phyloP scores from a whole-genome alignment of 768 basidiomycete genomes.

The Tricholoma terreum region DNA sequence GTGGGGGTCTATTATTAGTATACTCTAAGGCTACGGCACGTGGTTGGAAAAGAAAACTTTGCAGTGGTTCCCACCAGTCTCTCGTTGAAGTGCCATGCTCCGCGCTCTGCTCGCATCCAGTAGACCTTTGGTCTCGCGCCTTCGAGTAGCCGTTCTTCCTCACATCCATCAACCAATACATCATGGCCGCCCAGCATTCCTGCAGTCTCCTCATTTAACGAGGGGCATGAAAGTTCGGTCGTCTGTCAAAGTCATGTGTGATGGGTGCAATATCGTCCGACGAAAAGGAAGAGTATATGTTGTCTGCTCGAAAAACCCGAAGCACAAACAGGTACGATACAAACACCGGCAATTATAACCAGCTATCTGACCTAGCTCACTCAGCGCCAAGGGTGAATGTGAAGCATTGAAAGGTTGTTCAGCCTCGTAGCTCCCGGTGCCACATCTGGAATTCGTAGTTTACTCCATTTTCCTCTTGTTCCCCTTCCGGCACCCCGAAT shows the following conservation, averaged over 20 bases:
- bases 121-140: slow-evolving; percentile 57
- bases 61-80: background rate
- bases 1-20: no score
- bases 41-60: slow-evolving; percentile 11
- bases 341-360: background rate
- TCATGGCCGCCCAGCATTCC: slow-evolving; percentile 21
- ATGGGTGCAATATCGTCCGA: slow-evolving; percentile 85
- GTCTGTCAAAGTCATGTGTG: slow-evolving; percentile 92
- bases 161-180: slow-evolving; percentile 29
- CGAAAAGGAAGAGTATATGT: slow-evolving; percentile 91
- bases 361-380: slow-evolving; percentile 12
- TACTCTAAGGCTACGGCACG: no score
- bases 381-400: slow-evolving; percentile 63
- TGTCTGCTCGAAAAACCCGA: slow-evolving; percentile 90
- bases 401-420: background rate
- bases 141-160: slow-evolving; percentile 35
- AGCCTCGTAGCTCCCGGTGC: slow-evolving; percentile 44
- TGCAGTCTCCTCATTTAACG: slow-evolving; percentile 35
- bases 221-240: slow-evolving; percentile 96
- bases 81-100: slow-evolving; percentile 43
- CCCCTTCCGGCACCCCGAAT: slow-evolving; percentile 70
- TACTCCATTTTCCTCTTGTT: slow-evolving; percentile 79
- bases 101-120: slow-evolving; percentile 62
- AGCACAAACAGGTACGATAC: slow-evolving; percentile 87
- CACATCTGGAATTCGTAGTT: slow-evolving; percentile 97